Percentiles rank a stretch among this genome's conserved stretches.
Conservation (phyloP, 1,284 basidiomycete genomes). For the Cutaneotrichosporon sp. region DNA sequence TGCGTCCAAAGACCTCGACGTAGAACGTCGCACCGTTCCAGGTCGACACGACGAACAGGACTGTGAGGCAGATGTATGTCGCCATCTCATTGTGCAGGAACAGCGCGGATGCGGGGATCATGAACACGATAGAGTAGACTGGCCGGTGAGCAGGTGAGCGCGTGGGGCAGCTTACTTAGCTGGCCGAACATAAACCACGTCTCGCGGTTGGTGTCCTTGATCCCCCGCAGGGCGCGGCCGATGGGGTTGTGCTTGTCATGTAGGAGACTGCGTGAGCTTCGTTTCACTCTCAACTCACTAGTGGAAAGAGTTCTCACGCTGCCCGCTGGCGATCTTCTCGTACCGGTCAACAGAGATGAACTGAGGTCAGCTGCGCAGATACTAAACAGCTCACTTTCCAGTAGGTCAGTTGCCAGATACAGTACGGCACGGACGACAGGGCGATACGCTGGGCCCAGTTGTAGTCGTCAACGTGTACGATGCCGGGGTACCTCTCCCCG, state of each 20-base stretch:
- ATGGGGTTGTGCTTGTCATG: constrained; percentile 80
- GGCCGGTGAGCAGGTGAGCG: constrained; percentile 25
- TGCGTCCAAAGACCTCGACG: constrained; percentile 91
- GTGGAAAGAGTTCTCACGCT: constrained; percentile 77
- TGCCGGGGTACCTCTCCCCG: constrained; percentile 71
- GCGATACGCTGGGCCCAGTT: constrained; percentile 47
- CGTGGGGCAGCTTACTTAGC: constrained; percentile 56
- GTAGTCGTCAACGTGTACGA: constrained; percentile 52
- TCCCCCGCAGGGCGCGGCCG: constrained; percentile 61
- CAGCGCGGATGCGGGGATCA: constrained; percentile 71
- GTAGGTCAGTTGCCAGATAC: constrained; percentile 81
- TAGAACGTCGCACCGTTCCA: constrained; percentile 57
- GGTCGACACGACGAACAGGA: constrained; percentile 73
- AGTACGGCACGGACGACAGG: constrained; percentile 51
- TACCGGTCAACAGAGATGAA: constrained; percentile 78
- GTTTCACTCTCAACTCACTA: constrained; percentile 49
- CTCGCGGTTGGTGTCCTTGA: constrained; percentile 62
- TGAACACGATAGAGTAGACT: constrained; percentile 82
- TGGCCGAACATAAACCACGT: constrained; percentile 78
- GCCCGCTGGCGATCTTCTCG: constrained; percentile 77
- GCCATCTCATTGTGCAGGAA: constrained; percentile 67
- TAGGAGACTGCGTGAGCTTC: constrained; percentile 53
- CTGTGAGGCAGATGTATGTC: constrained; percentile 68
- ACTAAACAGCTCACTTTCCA: constrained; percentile 62
- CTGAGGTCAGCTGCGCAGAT: constrained; percentile 41